These are phyloP conservation scores for Oryza longistaminata DNA, from an alignment of 176 grass and related monocot species.

Conservation along the genomic window DNA sequence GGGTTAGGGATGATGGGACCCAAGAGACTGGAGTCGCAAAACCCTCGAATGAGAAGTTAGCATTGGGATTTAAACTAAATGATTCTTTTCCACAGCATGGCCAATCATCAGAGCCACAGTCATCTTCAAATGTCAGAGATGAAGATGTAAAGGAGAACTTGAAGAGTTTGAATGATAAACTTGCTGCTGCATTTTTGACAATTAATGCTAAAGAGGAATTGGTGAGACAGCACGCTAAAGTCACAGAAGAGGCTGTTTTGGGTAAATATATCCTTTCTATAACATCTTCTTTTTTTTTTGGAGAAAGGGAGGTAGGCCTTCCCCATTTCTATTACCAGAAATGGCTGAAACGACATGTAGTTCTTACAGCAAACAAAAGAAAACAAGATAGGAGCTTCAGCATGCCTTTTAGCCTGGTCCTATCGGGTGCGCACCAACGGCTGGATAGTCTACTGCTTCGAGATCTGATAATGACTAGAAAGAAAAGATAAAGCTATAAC, in stretches of 20 bases:
- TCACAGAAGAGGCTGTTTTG: constrained; percentile 96
- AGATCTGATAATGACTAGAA: too few relatives aligned
- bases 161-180: constrained; percentile 76
- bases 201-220: constrained; percentile 91
- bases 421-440: too few relatives aligned
- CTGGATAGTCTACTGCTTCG: too few relatives aligned
- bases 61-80: constrained; percentile 28
- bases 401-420: too few relatives aligned
- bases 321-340: too few relatives aligned
- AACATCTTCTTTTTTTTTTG: not conserved
- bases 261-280: constrained; percentile 46
- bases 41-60: constrained; percentile 42
- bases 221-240: constrained; percentile 91
- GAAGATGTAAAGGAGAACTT: constrained; percentile 52
- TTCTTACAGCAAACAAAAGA: too few relatives aligned
- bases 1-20: constrained; percentile 46
- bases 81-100: constrained; percentile 34
- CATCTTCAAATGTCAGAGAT: constrained; percentile 54
- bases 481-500: too few relatives aligned
- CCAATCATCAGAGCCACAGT: constrained; percentile 23
- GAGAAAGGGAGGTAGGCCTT: too few relatives aligned
- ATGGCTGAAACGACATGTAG: too few relatives aligned
- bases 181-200: constrained; percentile 72
- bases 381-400: too few relatives aligned
- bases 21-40: constrained; percentile 41